phyloP scores from a whole-genome alignment of 768 basidiomycete species.

The Leccinum incarnatum region DNA sequence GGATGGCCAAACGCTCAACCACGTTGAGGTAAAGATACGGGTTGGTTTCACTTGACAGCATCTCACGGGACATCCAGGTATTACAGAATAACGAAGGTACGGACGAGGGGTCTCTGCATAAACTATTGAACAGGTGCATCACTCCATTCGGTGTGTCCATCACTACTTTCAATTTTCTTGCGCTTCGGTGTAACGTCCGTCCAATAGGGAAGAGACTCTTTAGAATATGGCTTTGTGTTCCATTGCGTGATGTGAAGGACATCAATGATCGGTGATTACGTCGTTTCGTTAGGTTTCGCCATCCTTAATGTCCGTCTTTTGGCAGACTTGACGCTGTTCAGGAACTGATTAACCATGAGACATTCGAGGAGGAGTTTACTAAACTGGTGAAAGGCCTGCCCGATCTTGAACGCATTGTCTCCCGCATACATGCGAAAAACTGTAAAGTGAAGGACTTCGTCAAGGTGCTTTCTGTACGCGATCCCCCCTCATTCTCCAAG shows the following conservation, averaged over 20 bases:
- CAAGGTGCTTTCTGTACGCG: conserved; percentile 70
- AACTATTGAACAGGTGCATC: conserved; percentile 76
- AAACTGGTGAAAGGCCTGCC: conserved; percentile 78
- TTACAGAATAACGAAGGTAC: conserved; percentile 92
- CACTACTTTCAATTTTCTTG: conserved; percentile 5
- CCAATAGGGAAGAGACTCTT: conserved; percentile 87
- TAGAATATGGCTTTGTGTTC: conserved; percentile 95
- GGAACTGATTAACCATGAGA: conserved; percentile 79
- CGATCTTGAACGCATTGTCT: conserved; percentile 91
- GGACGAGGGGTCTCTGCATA: conserved; percentile 84
- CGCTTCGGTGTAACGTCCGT: conserved; percentile 8
- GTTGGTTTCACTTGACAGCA: neutral
- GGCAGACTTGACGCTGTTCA: conserved; percentile 89
- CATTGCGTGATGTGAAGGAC: conserved; percentile 72
- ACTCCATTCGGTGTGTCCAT: conserved; percentile 78
- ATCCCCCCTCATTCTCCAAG: neutral
- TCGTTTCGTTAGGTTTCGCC: conserved; percentile 10
- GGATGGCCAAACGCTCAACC: conserved; percentile 93
- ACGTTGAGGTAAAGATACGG: conserved; percentile 70
- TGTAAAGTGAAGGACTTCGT: conserved; percentile 86
- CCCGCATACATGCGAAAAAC: conserved; percentile 91
- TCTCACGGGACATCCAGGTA: conserved; percentile 45
- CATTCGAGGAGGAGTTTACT: conserved; percentile 74
- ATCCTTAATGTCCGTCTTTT: conserved; percentile 16
- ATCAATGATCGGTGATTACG: conserved; percentile 80